Percentiles rank a stretch among this genome's conserved stretches.
phyloP scores from a whole-genome alignment of 345 rosid genomes.

The Lagerstroemia speciosa region DNA sequence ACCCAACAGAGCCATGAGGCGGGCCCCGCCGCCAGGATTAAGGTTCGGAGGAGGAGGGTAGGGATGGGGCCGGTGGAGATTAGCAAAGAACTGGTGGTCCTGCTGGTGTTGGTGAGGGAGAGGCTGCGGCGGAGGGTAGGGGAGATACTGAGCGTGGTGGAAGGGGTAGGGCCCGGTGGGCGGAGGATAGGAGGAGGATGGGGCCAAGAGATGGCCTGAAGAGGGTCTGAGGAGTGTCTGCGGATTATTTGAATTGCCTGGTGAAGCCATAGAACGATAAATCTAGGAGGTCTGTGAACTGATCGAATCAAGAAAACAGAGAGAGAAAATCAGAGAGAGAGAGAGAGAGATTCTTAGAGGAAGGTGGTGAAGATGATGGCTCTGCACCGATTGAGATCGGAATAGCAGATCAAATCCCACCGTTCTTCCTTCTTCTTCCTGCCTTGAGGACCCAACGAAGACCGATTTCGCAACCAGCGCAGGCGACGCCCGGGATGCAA shows the following conservation, averaged over 20 bases:
- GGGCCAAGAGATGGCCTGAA: constrained; percentile 12
- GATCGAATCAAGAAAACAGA: constrained; percentile 5
- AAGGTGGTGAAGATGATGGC: neutral
- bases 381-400: constrained; percentile 5
- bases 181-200: constrained; percentile 37
- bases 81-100: constrained; percentile 10
- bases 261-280: constrained; percentile 22
- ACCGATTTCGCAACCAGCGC: neutral
- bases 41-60: constrained; percentile 11
- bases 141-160: constrained; percentile 18
- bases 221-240: constrained; percentile 29
- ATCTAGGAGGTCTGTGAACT: neutral
- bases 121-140: constrained; percentile 22
- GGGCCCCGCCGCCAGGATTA: constrained; percentile 17
- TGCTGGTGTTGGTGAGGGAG: constrained; percentile 13
- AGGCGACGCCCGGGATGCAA: neutral
- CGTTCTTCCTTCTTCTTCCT: neutral
- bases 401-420: neutral
- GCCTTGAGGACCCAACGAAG: neutral
- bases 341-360: neutral
- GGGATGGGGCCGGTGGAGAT: constrained; percentile 7
- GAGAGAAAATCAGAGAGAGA: neutral
- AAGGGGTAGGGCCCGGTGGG: constrained; percentile 28
- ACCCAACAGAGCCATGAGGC: constrained; percentile 24
- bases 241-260: constrained; percentile 24